Base-by-base conservation (phyloP, 331 rosid genomes). In the Malus hybrid region DNA sequence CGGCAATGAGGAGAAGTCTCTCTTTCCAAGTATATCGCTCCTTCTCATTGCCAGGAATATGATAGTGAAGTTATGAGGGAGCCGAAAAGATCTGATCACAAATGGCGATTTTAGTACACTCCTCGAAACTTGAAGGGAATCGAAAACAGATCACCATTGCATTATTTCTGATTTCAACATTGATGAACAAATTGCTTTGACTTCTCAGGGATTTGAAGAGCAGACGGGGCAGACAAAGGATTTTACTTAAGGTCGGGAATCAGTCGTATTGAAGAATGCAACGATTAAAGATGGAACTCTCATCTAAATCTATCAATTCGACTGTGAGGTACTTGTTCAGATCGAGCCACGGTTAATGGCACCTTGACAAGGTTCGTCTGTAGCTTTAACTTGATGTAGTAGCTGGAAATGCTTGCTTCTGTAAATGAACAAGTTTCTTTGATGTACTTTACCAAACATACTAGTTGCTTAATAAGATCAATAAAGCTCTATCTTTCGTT, bases 131-230 rank as follows among this genome's bases (percentile, higher is more conserved):
- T 10, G 12, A 20, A 22, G 28, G 13, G 5, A 46, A 24, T 4
- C 22, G 3, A 14, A 64, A 42, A 7, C 9, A 32, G 13, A 63
- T 34, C 29, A 29, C 22, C 66, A 11, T 44, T 44, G 50, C 50
- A 4, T 14, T 42, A 50, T 77, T 63, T 19, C 29, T 48, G 55
- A 63, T 30, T 60, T 16, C 52, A 42, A 46, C 63, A 68, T 62
- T 44, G 56, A 30, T 72, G 34, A 82, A 74, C 29, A 64, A 70
- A 77, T 20, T 63, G 68, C 60, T 61, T 71, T 63, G 65, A 77
- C 67, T 78, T 87, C 20, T 75, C 87, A 94, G 99, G 96, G 85
- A n/a, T 91, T 93, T 65, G 64, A 91, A 81, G 98, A 93, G 97
- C 93, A 11, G 98, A 93, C 22, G 86, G 82, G 66, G 70, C 88